phyloP scores from a whole-genome alignment of 75 land plant species.

The Picea glauca region DNA sequence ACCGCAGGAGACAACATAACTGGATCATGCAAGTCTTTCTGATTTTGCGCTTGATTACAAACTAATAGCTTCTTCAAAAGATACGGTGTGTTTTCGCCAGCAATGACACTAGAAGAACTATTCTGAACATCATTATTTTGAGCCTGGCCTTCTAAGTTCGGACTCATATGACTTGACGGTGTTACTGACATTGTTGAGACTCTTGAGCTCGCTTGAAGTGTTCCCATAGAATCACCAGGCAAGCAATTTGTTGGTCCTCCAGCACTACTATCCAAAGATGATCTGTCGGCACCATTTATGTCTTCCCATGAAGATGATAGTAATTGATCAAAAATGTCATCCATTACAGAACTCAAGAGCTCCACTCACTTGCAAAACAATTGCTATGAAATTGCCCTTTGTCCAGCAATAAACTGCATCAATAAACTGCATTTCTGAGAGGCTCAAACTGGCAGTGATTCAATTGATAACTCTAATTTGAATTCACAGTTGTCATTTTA shows the following conservation, averaged over 20 bases:
- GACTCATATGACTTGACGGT: conserved; percentile 4
- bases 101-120: background rate
- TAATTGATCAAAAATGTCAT: conserved; percentile 15
- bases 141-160: background rate
- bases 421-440: background rate
- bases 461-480: background rate
- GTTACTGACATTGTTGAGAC: background rate
- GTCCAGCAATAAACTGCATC: background rate
- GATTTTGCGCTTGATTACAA: background rate
- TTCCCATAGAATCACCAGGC: conserved; percentile 1
- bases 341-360: conserved; percentile 9
- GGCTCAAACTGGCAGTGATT: background rate
- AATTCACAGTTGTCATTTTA: background rate
- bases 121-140: background rate
- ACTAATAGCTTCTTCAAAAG: background rate
- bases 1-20: background rate
- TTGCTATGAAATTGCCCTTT: background rate
- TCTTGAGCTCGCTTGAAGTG: background rate
- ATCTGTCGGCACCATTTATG: background rate
- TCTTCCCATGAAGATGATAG: conserved; percentile 4
- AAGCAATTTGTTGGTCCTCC: conserved; percentile 9
- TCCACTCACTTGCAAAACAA: conserved; percentile 1
- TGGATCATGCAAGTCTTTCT: background rate
- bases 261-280: conserved; percentile 12
- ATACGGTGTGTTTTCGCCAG: background rate